Evolutionary conservation across 2,329 filamentous ascomycete genomes (phyloP).

Genomic region (Diaporthe sp.): DNA sequence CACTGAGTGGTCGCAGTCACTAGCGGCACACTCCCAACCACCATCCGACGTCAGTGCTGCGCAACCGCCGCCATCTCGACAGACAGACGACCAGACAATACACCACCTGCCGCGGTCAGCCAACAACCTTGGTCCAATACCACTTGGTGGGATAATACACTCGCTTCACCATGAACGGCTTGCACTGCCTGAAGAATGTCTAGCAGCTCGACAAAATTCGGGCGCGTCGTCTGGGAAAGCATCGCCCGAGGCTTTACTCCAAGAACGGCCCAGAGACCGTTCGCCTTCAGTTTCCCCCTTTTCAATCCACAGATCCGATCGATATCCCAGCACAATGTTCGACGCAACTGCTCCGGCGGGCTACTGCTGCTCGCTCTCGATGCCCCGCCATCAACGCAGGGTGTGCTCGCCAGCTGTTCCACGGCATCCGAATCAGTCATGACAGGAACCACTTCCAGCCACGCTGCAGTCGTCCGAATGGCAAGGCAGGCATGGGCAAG

Average conservation of each 20-base stretch:
- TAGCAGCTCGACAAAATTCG: conserved; percentile 40
- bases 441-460: conserved; percentile 46
- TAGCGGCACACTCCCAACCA: conserved; percentile 32
- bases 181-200: conserved; percentile 36
- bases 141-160: background rate
- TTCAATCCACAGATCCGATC: conserved; percentile 47
- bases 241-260: conserved; percentile 34
- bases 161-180: conserved; percentile 37
- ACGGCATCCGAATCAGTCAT: conserved; percentile 55
- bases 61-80: background rate
- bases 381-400: conserved; percentile 55
- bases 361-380: conserved; percentile 64
- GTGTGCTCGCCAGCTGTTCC: conserved; percentile 57
- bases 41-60: conserved; percentile 31
- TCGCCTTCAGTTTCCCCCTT: conserved; percentile 45
- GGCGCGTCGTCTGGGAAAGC: conserved; percentile 40
- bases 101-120: background rate
- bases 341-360: conserved; percentile 67
- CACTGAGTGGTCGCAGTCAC: conserved; percentile 3
- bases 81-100: background rate
- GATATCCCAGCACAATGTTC: conserved; percentile 53
- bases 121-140: background rate
- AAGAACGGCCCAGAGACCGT: conserved; percentile 37
- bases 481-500: conserved; percentile 56
- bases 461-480: conserved; percentile 52